phyloP scores from a whole-genome alignment of 306 rosid species.

The Cicer pinnatifidum region DNA sequence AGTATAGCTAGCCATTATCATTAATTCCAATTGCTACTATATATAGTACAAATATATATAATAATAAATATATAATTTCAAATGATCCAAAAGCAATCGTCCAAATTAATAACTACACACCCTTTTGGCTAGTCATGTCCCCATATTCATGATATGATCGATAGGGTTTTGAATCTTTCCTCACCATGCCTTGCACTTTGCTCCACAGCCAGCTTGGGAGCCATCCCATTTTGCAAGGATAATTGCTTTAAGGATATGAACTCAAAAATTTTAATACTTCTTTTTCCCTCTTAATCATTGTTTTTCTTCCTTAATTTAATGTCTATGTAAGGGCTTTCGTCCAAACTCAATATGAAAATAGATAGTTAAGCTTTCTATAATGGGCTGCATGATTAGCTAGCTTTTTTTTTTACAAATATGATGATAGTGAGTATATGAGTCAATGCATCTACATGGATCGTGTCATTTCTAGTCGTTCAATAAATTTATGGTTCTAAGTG shows the following conservation, averaged over 20 bases:
- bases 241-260: conserved; percentile 3
- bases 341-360: no score
- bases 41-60: not conserved
- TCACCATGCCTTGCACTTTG: conserved; percentile 28
- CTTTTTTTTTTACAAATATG: no score
- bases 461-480: no score
- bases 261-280: not conserved
- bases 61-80: conserved; percentile 23
- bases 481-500: no score
- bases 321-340: no score
- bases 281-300: not conserved
- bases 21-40: not conserved
- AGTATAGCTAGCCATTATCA: conserved; percentile 40
- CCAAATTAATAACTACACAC: conserved; percentile 35
- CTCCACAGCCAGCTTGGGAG: conserved; percentile 26
- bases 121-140: conserved; percentile 41
- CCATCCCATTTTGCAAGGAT: conserved; percentile 10
- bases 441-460: no score
- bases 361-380: no score
- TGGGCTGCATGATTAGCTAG: no score
- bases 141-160: conserved; percentile 61
- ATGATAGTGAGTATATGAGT: no score
- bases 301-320: not conserved
- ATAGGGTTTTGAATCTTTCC: conserved; percentile 33
- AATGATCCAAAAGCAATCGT: conserved; percentile 47